Evolutionary conservation across 2,329 filamentous ascomycete genomes (phyloP).

Genomic region (Capronia coronata): DNA sequence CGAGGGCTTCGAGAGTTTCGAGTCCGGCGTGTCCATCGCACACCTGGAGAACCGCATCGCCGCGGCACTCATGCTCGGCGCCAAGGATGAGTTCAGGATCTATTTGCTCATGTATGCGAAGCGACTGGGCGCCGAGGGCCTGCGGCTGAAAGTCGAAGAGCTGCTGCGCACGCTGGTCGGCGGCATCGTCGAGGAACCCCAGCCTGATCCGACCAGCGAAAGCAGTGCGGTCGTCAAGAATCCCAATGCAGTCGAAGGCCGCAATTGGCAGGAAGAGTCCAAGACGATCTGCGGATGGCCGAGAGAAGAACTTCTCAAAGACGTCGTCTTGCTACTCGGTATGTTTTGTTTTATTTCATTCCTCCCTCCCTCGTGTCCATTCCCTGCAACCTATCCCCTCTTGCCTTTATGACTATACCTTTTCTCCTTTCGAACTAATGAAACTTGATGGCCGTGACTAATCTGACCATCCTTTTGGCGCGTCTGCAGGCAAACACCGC

Average conservation of each 20-base stretch:
- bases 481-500: constrained; percentile 72
- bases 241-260: constrained; percentile 38
- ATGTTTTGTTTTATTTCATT: constrained; percentile 31
- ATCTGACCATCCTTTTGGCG: no score
- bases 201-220: constrained; percentile 44
- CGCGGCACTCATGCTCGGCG: constrained; percentile 74
- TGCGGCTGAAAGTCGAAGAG: constrained; percentile 86
- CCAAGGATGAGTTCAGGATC: constrained; percentile 84
- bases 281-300: constrained; percentile 86
- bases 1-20: constrained; percentile 87
- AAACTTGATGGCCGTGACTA: no score
- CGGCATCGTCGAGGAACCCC: constrained; percentile 50
- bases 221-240: constrained; percentile 41
- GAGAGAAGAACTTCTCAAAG: constrained; percentile 76
- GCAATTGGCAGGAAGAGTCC: constrained; percentile 59
- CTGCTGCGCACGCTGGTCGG: constrained; percentile 75
- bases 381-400: background rate
- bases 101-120: constrained; percentile 99
- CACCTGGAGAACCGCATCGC: constrained; percentile 93
- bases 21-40: constrained; percentile 83
- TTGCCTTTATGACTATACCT: no score
- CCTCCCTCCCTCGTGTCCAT: background rate
- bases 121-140: constrained; percentile 81
- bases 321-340: constrained; percentile 90
- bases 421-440: no score